Percentiles rank a stretch among this genome's conserved stretches.
phyloP scores from a whole-genome alignment of 805 yeast species.

The Candida vaughaniae region DNA sequence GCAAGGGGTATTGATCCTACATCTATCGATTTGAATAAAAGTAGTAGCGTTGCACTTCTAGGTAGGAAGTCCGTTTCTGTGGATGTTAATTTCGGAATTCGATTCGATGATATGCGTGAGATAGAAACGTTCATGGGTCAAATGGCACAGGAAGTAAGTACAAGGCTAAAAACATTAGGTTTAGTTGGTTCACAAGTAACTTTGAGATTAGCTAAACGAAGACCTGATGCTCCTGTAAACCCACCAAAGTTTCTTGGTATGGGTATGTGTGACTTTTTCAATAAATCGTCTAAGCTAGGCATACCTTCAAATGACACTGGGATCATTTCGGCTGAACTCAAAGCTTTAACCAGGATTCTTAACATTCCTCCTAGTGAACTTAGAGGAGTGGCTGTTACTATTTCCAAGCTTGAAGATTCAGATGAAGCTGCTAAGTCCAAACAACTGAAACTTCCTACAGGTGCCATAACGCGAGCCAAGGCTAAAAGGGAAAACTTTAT shows the following conservation, averaged over 20 bases:
- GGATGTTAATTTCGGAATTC: conserved; percentile 88
- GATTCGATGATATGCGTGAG: conserved; percentile 62
- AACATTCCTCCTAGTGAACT: conserved; percentile 65
- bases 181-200: conserved; percentile 58
- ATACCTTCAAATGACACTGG: conserved; percentile 60
- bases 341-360: conserved; percentile 53
- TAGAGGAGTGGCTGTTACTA: conserved; percentile 75
- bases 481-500: not conserved
- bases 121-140: conserved; percentile 61
- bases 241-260: conserved; percentile 82
- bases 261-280: conserved; percentile 71
- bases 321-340: conserved; percentile 57
- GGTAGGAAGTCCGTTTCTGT: conserved; percentile 77
- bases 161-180: conserved; percentile 47
- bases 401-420: conserved; percentile 54
- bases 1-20: conserved; percentile 69
- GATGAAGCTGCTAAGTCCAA: conserved; percentile 18
- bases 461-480: conserved; percentile 1
- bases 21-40: conserved; percentile 50
- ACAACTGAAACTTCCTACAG: conserved; percentile 25
- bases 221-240: conserved; percentile 64
- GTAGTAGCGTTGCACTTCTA: conserved; percentile 40
- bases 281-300: conserved; percentile 60
- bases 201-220: conserved; percentile 63
- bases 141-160: conserved; percentile 58